phyloP scores from a whole-genome alignment of 1,139 yeast genomes.

The Candida pseudocylindracea region DNA sequence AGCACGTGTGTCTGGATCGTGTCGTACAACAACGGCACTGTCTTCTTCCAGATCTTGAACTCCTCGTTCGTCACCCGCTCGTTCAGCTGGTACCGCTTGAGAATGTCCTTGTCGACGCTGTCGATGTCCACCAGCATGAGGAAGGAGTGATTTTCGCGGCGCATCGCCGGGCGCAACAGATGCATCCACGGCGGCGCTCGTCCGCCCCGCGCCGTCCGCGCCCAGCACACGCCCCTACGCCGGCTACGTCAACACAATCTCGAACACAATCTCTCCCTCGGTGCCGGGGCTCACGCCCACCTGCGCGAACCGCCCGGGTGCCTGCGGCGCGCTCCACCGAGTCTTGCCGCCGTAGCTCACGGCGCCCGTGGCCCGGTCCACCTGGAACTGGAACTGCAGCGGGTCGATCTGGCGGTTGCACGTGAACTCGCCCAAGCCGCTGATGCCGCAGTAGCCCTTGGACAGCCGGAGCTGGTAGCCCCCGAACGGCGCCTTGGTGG shows the following conservation, averaged over 20 bases:
- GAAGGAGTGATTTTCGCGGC: no score
- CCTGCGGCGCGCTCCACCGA: slow-evolving; percentile 38
- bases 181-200: no score
- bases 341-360: slow-evolving; percentile 42
- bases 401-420: slow-evolving; percentile 12
- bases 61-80: slow-evolving; percentile 41
- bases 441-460: slow-evolving; percentile 52
- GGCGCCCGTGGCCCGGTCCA: slow-evolving; percentile 18
- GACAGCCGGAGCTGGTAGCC: slow-evolving; percentile 48
- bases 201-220: no score
- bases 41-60: slow-evolving; percentile 87
- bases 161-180: no score
- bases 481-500: slow-evolving; percentile 35
- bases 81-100: slow-evolving; percentile 20
- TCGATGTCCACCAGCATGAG: background rate
- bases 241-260: slow-evolving; percentile 25
- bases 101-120: slow-evolving; percentile 11
- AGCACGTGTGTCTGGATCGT: slow-evolving; percentile 47
- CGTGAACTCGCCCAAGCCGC: slow-evolving; percentile 9
- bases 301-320: slow-evolving; percentile 3
- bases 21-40: slow-evolving; percentile 77
- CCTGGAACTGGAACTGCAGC: slow-evolving; percentile 27
- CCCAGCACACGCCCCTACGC: no score
- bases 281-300: slow-evolving; percentile 11
- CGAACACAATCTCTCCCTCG: slow-evolving; percentile 25